Conservation (phyloP, 139 green algal species). For the Chlorella sp. region DNA sequence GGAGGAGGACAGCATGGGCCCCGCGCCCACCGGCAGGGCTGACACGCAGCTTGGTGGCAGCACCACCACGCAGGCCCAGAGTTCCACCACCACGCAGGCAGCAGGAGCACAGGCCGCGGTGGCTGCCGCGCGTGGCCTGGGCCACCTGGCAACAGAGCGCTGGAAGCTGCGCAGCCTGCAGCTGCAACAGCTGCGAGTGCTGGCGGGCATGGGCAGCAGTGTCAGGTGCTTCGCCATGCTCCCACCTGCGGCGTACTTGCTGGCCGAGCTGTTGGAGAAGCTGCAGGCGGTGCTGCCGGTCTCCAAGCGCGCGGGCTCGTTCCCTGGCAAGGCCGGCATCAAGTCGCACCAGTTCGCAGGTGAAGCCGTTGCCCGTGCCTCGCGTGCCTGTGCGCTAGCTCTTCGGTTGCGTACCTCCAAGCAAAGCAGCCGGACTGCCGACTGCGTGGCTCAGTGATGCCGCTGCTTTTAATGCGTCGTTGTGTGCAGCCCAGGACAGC, state of each 20-base stretch:
- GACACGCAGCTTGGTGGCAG: not conserved
- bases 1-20: not conserved
- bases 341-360: slow-evolving; percentile 9
- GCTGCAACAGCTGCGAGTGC: slow-evolving; percentile 15
- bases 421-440: too few relatives aligned
- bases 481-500: slow-evolving; percentile 6
- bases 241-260: slow-evolving; percentile 26
- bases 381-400: too few relatives aligned
- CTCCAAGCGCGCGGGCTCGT: not conserved
- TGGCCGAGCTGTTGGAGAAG: slow-evolving; percentile 34
- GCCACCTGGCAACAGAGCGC: not conserved
- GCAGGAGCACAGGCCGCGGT: not conserved
- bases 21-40: not conserved
- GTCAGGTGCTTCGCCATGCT: slow-evolving; percentile 21
- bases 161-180: slow-evolving; percentile 28
- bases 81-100: not conserved
- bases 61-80: not conserved
- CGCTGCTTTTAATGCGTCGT: too few relatives aligned
- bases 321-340: not conserved
- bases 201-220: not conserved
- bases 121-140: not conserved
- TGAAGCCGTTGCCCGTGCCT: too few relatives aligned
- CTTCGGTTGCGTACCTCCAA: too few relatives aligned
- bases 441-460: too few relatives aligned
- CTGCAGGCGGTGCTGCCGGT: not conserved